Conservation (phyloP, 805 yeast species). For the Yarrowia porcina region DNA sequence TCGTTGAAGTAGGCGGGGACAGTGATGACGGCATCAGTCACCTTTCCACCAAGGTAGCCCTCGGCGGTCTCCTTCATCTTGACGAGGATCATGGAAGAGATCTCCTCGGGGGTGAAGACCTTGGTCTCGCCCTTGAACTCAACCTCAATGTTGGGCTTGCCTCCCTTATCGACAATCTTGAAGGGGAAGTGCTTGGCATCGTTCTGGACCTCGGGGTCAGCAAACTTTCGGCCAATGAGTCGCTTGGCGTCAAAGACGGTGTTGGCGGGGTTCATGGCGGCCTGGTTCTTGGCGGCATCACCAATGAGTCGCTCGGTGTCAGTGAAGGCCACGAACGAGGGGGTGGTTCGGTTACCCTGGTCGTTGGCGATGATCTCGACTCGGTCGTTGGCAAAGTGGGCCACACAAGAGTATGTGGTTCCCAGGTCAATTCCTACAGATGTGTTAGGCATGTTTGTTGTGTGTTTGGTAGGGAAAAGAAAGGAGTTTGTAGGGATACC, state of each 20-base stretch:
- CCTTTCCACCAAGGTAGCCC: constrained; percentile 77
- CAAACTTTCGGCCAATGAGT: constrained; percentile 80
- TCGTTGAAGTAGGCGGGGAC: constrained; percentile 98
- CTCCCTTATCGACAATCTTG: constrained; percentile 69
- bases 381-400: constrained; percentile 76
- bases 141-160: constrained; percentile 85
- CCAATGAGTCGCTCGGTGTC: constrained; percentile 94
- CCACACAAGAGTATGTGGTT: constrained; percentile 98
- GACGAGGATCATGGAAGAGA: constrained; percentile 85
- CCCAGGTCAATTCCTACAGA: constrained; percentile 88
- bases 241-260: constrained; percentile 96
- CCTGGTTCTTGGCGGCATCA: constrained; percentile 98
- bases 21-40: constrained; percentile 89
- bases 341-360: constrained; percentile 98
- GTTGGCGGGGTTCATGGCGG: constrained; percentile 92
- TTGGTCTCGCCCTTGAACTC: constrained; percentile 85
- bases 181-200: constrained; percentile 90
- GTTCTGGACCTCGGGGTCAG: constrained; percentile 70
- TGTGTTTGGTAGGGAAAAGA: not conserved
- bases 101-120: constrained; percentile 91
- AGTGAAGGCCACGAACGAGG: constrained; percentile 94
- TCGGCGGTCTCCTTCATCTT: constrained; percentile 96
- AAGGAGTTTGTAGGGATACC: not conserved
- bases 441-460: constrained; percentile 44
- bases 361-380: constrained; percentile 96